Base-by-base conservation (phyloP, 2,329 filamentous ascomycete species). In the Pseudogymnoascus sp. region DNA sequence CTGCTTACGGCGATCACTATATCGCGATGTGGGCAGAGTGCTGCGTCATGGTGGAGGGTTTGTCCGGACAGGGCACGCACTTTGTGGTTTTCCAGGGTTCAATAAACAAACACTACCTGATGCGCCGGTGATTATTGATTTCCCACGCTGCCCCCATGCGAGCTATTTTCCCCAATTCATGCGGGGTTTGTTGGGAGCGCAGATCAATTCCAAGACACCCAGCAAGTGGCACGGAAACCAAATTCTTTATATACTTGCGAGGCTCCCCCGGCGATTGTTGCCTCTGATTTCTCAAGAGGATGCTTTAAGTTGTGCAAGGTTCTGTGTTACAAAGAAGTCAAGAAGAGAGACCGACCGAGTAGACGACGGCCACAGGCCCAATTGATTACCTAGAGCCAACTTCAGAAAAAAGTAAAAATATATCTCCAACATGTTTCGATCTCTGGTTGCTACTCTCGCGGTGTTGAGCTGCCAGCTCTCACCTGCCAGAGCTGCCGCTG, bases 51-150 rank as follows among this genome's bases (percentile, higher is more conserved):
- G 9, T 19, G 5, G 46, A 56, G 46, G 26, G 42, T 31, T 56
- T n/a, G 46, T 9, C 46, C 29, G 46, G 29, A 33, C 46, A 31
- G n/a, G 46, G 26, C 46, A 19, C 29, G 46, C 26, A 19, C 46
- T 19, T 19, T 56, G 46, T 13, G 5, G 26, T 2, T 9, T 13
- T 56, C 26, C 26, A 56, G 46, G 46, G 46, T 56, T 56, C 29
- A 56, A n/a, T 56, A 56, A 56, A 56, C 46, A 56, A 56, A 56
- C 29, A 26, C 46, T 56, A 56, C 46, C 46, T 56, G 46, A 33
- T 56, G 46, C 46, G n/a, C 29, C 10, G 9, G 40, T 33, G 38
- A 10, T 44, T 13, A 53, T 53, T 17, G 26, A 31, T 53, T 53
- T 15, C 46, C 46, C 46, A 31, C 26, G 10, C 10, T 29, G 10